Evolutionary conservation across 2,329 filamentous ascomycete species (phyloP).

Genomic region (Paraconiothyrium sp.): DNA sequence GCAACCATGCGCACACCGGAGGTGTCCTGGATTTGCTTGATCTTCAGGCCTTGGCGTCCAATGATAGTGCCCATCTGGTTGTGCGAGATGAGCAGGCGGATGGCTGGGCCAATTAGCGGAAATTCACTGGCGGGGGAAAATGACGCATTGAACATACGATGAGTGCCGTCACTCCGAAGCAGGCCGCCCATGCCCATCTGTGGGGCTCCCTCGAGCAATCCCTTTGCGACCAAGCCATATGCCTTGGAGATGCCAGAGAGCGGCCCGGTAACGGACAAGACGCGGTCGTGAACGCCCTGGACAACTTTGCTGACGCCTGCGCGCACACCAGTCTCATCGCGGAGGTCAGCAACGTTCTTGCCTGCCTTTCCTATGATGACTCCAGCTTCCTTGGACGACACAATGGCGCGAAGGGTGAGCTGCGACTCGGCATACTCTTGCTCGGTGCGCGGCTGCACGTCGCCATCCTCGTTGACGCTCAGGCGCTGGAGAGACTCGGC

Average conservation of each 20-base stretch:
- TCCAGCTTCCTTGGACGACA: constrained; percentile 98
- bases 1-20: constrained; percentile 99
- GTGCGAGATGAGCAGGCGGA: constrained; percentile 98
- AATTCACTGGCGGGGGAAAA: neutral
- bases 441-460: constrained; percentile 86
- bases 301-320: constrained; percentile 99
- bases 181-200: constrained; percentile 96
- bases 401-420: constrained; percentile 94
- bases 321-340: constrained; percentile 97
- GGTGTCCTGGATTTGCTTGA: constrained; percentile 98
- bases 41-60: constrained; percentile 93
- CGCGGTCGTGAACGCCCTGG: constrained; percentile 94
- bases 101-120: constrained; percentile 66
- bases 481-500: constrained; percentile 55
- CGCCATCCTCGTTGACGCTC: constrained; percentile 68
- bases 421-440: constrained; percentile 95
- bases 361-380: constrained; percentile 99
- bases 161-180: constrained; percentile 83
- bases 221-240: constrained; percentile 91
- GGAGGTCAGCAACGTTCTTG: constrained; percentile 96
- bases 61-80: constrained; percentile 99
- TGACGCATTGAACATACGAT: constrained; percentile 72
- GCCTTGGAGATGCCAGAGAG: constrained; percentile 90
- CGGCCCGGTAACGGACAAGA: constrained; percentile 91
- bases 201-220: constrained; percentile 90